A percentile compares a stretch with the other conserved stretches of the same genome.
phyloP scores from a whole-genome alignment of 106 monocot genomes.

The Dioscorea alata region DNA sequence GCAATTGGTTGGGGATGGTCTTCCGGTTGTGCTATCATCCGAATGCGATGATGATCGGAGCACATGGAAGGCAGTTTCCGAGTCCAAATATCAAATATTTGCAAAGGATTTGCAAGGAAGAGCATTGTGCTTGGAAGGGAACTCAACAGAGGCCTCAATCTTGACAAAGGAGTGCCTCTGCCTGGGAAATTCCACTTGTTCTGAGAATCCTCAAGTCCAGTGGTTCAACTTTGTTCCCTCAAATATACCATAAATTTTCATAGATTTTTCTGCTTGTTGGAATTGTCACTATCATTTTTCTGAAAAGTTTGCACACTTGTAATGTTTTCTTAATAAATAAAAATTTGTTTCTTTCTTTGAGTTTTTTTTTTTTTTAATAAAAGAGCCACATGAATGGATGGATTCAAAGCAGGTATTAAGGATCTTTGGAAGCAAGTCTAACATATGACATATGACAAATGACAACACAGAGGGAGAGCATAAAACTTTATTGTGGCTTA shows the following conservation, averaged over 20 bases:
- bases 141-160: slow-evolving; percentile 1
- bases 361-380: too few relatives aligned
- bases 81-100: slow-evolving; percentile 11
- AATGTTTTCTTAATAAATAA: too few relatives aligned
- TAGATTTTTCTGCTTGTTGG: too few relatives aligned
- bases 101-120: slow-evolving; percentile 6
- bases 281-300: too few relatives aligned
- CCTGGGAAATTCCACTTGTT: slow-evolving; percentile 9
- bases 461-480: too few relatives aligned
- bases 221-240: slow-evolving; percentile 38
- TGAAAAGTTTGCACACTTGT: too few relatives aligned
- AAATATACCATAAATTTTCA: slow-evolving; percentile 8
- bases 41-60: slow-evolving; percentile 10
- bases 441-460: too few relatives aligned
- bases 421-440: too few relatives aligned
- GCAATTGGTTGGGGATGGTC: slow-evolving; percentile 1
- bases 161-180: slow-evolving; percentile 25
- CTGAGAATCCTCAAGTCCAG: slow-evolving; percentile 26
- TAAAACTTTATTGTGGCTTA: too few relatives aligned
- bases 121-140: slow-evolving; percentile 22
- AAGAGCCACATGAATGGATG: too few relatives aligned
- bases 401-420: too few relatives aligned
- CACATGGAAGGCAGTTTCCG: slow-evolving; percentile 11
- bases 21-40: slow-evolving; percentile 10
- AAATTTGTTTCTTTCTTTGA: too few relatives aligned